Evolutionary conservation across 2,329 filamentous ascomycete genomes (phyloP), one percentile per base, ranked within the genome.

Genomic region (Diaporthe citriasiana): DNA sequence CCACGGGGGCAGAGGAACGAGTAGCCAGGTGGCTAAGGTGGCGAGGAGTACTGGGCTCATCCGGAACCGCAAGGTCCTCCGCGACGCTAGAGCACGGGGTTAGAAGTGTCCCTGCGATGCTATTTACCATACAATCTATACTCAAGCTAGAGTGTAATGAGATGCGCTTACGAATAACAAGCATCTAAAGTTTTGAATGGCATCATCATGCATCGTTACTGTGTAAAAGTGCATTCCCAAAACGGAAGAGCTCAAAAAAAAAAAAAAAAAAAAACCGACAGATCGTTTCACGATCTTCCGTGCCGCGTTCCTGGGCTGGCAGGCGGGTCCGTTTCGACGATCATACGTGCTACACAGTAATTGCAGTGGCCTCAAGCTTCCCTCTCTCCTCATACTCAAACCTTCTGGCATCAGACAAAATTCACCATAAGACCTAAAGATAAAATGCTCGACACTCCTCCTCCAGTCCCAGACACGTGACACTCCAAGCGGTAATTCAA

Each of bases 251-350:
- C 27, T 7, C 35, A 25, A 45, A 35, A 5, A 27, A 19, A n/a
- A 63, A 47, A 42, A 5, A 25, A 25, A 45, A 35, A 5, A 27
- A 19, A n/a, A 63, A 47, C 33, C 47, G 70, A 63, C 56, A 63
- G 45, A 53, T 71, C 70, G 70, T 71, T 53, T 42, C 56, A 53
- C 56, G 38, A 71, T 63, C 70, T 63, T 55, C 13, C 45, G 56
- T 55, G 35, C 70, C 56, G 69, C 42, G 53, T 42, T 47, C 47
- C 45, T 17, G 56, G 33, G 33, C 55, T 35, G 33, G 47, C 70
- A 40, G 63, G 63, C 63, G 63, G 63, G 47, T 13, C 55, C 35
- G 53, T 40, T 60, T 60, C 42, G 55, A 51, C 55, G 69, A 71
- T 71, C 55, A 71, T n/a, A 38, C 55, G n/a, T 15, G 55, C 63